Conservation (phyloP, 805 yeast genomes). For the Yarrowia yakushimensis region DNA sequence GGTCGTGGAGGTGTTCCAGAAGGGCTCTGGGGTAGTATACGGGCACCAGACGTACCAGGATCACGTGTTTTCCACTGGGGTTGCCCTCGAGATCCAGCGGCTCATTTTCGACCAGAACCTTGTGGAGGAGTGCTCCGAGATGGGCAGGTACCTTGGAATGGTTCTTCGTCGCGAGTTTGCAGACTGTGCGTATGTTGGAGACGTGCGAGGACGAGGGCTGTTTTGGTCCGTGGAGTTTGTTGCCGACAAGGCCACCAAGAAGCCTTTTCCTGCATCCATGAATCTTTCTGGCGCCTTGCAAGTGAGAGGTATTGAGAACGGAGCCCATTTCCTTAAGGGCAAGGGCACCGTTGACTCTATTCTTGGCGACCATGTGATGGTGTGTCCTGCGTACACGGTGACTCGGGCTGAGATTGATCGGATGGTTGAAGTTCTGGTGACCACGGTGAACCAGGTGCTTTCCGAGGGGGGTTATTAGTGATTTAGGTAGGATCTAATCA, state of each 20-base stretch:
- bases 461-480: neutral
- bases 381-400: slow-evolving; percentile 26
- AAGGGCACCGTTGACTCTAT: slow-evolving; percentile 26
- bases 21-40: slow-evolving; percentile 43
- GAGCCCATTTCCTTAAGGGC: slow-evolving; percentile 25
- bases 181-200: slow-evolving; percentile 47
- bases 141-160: slow-evolving; percentile 45
- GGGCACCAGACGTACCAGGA: slow-evolving; percentile 52
- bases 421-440: slow-evolving; percentile 12
- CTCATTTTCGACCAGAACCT: slow-evolving; percentile 39
- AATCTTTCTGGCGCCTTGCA: slow-evolving; percentile 19
- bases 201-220: slow-evolving; percentile 61
- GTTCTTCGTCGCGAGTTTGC: slow-evolving; percentile 40
- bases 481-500: no score
- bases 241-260: slow-evolving; percentile 51
- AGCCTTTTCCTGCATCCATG: slow-evolving; percentile 35
- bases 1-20: slow-evolving; percentile 40
- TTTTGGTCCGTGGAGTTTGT: slow-evolving; percentile 60
- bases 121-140: slow-evolving; percentile 44
- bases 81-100: slow-evolving; percentile 44
- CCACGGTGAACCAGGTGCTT: neutral
- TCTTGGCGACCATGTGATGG: slow-evolving; percentile 16
- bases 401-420: slow-evolving; percentile 26
- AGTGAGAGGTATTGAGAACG: slow-evolving; percentile 23
- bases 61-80: slow-evolving; percentile 47